Percentiles rank a stretch among this genome's conserved stretches.
Evolutionary conservation across 2,329 filamentous ascomycete species (phyloP).

Genomic region (Fusarium graminum): DNA sequence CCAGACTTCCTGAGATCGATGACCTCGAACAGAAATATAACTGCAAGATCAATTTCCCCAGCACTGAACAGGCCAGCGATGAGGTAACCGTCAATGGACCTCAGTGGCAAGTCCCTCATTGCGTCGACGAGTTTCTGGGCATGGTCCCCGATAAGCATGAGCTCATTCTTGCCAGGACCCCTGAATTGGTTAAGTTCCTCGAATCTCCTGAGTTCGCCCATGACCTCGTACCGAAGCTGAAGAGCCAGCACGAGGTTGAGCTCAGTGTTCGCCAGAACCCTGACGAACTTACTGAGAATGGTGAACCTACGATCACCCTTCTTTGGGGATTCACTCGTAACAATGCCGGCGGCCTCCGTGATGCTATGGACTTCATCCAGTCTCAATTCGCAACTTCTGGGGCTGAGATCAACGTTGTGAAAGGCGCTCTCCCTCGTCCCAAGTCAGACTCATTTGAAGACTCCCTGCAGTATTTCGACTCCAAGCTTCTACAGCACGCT

Average conservation of each 20-base stretch:
- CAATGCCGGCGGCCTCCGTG: slow-evolving; percentile 93
- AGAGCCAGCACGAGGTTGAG: slow-evolving; percentile 91
- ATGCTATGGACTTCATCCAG: slow-evolving; percentile 95
- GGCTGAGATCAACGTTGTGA: slow-evolving; percentile 89
- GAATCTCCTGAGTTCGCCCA: slow-evolving; percentile 83
- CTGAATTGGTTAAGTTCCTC: slow-evolving; percentile 83
- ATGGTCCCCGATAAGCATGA: slow-evolving; percentile 99
- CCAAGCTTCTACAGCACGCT: slow-evolving; percentile 93
- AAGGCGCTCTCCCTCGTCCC: slow-evolving; percentile 95
- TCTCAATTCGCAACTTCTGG: slow-evolving; percentile 86
- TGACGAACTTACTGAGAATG: slow-evolving; percentile 69
- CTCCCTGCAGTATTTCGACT: slow-evolving; percentile 95
- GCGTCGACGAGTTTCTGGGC: slow-evolving; percentile 94
- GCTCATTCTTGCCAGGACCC: slow-evolving; percentile 81
- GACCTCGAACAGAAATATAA: slow-evolving; percentile 99
- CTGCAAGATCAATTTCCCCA: slow-evolving; percentile 98
- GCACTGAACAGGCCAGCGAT: slow-evolving; percentile 96
- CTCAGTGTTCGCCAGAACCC: slow-evolving; percentile 78
- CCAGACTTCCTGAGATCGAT: slow-evolving; percentile 89
- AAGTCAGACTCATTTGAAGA: slow-evolving; percentile 99
- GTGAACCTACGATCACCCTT: slow-evolving; percentile 70
- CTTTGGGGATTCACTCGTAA: slow-evolving; percentile 92
- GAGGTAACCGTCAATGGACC: slow-evolving; percentile 95
- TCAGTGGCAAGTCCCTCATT: slow-evolving; percentile 97
- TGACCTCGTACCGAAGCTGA: slow-evolving; percentile 86